phyloP scores from a whole-genome alignment of 106 monocot genomes.

The Chionographis japonica region DNA sequence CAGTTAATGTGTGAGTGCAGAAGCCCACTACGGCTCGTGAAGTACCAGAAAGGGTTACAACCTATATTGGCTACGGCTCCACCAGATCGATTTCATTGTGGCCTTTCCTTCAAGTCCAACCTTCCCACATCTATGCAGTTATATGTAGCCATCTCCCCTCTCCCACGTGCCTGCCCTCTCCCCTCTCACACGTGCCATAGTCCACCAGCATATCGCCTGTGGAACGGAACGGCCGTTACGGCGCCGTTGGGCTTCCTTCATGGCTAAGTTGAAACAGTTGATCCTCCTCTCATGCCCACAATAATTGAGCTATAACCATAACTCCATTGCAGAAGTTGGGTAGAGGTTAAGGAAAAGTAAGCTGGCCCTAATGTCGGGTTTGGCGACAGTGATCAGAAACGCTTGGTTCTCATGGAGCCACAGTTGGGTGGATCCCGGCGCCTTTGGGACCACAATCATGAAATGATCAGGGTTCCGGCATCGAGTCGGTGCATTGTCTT shows the following conservation, averaged over 20 bases:
- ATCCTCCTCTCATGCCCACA: too few species aligned
- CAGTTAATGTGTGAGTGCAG: slow-evolving; percentile 1
- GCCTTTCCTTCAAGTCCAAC: not conserved
- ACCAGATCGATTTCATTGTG: not conserved
- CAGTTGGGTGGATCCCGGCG: too few species aligned
- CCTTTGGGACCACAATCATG: not conserved
- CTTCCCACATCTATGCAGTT: slow-evolving; percentile 15
- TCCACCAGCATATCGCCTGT: not conserved
- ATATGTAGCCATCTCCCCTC: slow-evolving; percentile 24
- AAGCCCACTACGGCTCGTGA: slow-evolving; percentile 7
- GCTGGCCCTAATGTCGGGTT: too few species aligned
- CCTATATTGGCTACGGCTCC: not conserved
- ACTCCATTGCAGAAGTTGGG: too few species aligned
- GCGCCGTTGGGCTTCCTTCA: not conserved
- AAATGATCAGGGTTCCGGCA: too few species aligned
- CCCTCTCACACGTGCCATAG: slow-evolving; percentile 16
- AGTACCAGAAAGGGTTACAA: not conserved
- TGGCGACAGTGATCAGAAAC: too few species aligned
- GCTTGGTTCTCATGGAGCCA: too few species aligned
- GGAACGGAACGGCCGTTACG: not conserved
- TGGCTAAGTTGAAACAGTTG: not conserved
- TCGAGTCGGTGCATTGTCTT: slow-evolving; percentile 36
- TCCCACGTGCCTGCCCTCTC: slow-evolving; percentile 12
- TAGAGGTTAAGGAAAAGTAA: too few species aligned
- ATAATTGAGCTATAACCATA: too few species aligned